Conservation (phyloP, 1,284 basidiomycete genomes). For the Puccinia polysora region DNA sequence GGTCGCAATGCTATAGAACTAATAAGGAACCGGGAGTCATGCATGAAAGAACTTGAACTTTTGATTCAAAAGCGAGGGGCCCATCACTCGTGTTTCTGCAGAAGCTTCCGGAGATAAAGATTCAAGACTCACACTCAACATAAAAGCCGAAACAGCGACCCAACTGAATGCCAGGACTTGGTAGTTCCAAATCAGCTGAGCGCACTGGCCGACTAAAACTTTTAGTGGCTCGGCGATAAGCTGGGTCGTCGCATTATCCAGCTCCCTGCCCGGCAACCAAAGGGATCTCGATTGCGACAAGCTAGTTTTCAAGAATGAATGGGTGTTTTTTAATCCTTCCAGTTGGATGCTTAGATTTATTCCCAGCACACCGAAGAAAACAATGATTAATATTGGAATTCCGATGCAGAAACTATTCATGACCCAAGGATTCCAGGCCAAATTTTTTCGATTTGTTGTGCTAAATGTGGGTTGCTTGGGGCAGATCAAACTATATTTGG, state of each 20-base stretch:
- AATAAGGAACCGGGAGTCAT: too few species aligned
- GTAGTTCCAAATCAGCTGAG: not conserved
- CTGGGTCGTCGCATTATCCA: not conserved
- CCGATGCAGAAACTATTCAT: not conserved
- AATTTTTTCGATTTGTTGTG: not conserved
- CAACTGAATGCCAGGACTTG: slow-evolving; percentile 1
- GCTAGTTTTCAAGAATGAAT: not conserved
- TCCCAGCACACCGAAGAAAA: not conserved
- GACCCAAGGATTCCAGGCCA: not conserved
- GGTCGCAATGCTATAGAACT: too few species aligned
- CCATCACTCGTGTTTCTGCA: too few species aligned
- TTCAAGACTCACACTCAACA: not conserved
- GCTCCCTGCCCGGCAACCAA: not conserved
- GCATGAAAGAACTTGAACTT: too few species aligned
- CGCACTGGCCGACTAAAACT: not conserved
- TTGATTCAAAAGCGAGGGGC: too few species aligned
- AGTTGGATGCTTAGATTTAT: not conserved
- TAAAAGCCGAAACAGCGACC: not conserved
- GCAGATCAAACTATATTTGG: not conserved
- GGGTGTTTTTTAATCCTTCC: not conserved
- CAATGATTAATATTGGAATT: not conserved
- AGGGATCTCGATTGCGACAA: not conserved
- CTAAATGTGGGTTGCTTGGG: not conserved
- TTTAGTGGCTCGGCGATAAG: not conserved
- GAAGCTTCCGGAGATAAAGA: too few species aligned